Base-by-base conservation (phyloP, 371 early-diverging fungal genomes). In the Mortierella sp. region DNA sequence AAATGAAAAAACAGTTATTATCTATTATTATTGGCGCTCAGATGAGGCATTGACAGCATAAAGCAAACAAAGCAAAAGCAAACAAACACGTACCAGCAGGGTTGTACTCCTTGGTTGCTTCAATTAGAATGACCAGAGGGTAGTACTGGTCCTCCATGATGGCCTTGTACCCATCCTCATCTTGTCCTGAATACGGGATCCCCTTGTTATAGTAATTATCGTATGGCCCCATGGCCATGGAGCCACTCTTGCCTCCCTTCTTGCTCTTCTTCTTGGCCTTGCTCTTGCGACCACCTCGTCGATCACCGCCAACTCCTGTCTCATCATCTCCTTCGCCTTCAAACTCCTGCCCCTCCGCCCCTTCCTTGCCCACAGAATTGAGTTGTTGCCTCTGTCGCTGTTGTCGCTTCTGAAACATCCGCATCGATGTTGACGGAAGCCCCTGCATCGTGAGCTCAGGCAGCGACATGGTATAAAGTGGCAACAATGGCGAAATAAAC, bases 361-460 rank as follows among this genome's bases (percentile, higher is more conserved):
- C 57, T 40, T 69, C 75, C 59, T 71, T 71, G 10, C 43, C 71
- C 21, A 14, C 4, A 26, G 50, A 13, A 69, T 61, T 71, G 71
- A n/a, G 10, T 54, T 79, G 80, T 50, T 83, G 79, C 80, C 83
- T 59, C 43, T 70, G 71, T 57, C 40, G 75, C 48, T 78, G 81
- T 16, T 81, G 78, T 48, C 51, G 72, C 67, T 81, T 85, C 61
- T 85, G 81, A 69, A 76, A 81, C 78, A 78, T 75, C 2, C 81
- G 81, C 85, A 81, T 85, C 31, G 85, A 80, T 0, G 76, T 81
- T 28, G 85, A 85, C 26, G 85, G 85, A 16, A 85, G 51, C 16
- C 85, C 85, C 40, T 85, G 85, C 85, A 85, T 85, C 2, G 85
- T 85, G 70, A 85, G 69, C 34, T 85, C 85, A 10, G 85, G 85